phyloP scores from a whole-genome alignment of 2,329 filamentous ascomycete genomes.

The Hypoxylon sp. region DNA sequence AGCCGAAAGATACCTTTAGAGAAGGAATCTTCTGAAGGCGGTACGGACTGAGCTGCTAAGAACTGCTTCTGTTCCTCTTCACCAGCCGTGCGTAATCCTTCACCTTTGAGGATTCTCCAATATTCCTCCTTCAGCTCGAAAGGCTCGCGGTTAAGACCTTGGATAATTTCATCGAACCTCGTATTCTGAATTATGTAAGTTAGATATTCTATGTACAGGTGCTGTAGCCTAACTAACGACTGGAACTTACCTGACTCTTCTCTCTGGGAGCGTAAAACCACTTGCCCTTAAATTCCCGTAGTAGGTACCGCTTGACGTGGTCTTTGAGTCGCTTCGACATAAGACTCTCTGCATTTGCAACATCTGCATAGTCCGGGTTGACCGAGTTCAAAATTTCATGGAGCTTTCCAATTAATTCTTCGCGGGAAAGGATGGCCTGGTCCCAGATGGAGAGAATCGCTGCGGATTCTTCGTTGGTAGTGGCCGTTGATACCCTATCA shows the following conservation, averaged over 20 bases:
- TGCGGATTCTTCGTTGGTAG: constrained; percentile 26
- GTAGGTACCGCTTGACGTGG: constrained; percentile 27
- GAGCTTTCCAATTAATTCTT: constrained; percentile 19
- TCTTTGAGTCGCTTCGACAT: constrained; percentile 9
- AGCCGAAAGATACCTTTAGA: not conserved
- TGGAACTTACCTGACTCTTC: constrained; percentile 29
- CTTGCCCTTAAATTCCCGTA: constrained; percentile 18
- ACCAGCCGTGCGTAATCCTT: constrained; percentile 28
- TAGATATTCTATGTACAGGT: not conserved
- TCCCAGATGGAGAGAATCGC: constrained; percentile 39
- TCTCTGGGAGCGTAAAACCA: constrained; percentile 38
- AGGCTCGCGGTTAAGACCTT: constrained; percentile 32
- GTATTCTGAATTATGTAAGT: constrained; percentile 24
- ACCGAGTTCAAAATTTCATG: constrained; percentile 34
- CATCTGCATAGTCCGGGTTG: constrained; percentile 36
- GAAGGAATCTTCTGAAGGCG: constrained; percentile 5
- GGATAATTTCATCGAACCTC: constrained; percentile 28
- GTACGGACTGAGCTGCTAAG: not conserved
- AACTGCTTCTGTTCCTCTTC: constrained; percentile 35
- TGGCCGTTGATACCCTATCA: constrained; percentile 35
- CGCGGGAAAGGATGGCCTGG: constrained; percentile 13
- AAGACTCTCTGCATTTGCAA: constrained; percentile 21
- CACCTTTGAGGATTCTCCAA: constrained; percentile 35
- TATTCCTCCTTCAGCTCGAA: constrained; percentile 30
- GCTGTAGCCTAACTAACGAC: no score